Evolutionary conservation across 164 flowering plant species (phyloP).

Genomic region (Litsea cubeba): DNA sequence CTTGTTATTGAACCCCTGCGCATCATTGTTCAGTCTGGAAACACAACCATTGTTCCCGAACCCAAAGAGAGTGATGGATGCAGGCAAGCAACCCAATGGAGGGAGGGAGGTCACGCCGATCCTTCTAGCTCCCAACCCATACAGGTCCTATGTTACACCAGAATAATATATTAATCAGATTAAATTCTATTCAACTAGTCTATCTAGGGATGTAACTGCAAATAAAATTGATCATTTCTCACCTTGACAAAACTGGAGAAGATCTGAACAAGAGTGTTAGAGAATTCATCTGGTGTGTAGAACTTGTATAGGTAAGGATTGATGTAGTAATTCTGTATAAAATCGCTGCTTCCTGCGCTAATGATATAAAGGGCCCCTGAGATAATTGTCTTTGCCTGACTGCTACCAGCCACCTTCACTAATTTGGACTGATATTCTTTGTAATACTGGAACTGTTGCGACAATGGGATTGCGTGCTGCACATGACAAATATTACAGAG

Average conservation of each 20-base stretch:
- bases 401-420: slow-evolving; percentile 52
- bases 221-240: neutral
- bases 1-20: slow-evolving; percentile 69
- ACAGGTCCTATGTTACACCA: slow-evolving; percentile 37
- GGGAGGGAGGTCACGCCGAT: slow-evolving; percentile 87
- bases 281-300: slow-evolving; percentile 66
- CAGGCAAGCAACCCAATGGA: slow-evolving; percentile 85
- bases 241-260: slow-evolving; percentile 71
- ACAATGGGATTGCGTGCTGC: slow-evolving; percentile 73
- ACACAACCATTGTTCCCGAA: slow-evolving; percentile 52
- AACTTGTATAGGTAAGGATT: slow-evolving; percentile 69
- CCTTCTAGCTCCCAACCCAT: slow-evolving; percentile 75
- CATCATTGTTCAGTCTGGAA: slow-evolving; percentile 53
- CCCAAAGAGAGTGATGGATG: slow-evolving; percentile 65
- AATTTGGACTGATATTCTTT: slow-evolving; percentile 80
- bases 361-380: slow-evolving; percentile 58
- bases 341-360: slow-evolving; percentile 74
- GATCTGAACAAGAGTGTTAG: slow-evolving; percentile 38
- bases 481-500: neutral
- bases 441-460: slow-evolving; percentile 67
- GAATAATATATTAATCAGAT: too few species aligned
- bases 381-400: slow-evolving; percentile 58
- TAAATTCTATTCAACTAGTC: too few species aligned
- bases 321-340: slow-evolving; percentile 77
- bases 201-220: neutral